phyloP scores from a whole-genome alignment of 495 filamentous ascomycete genomes.

The Cryomyces minteri region DNA sequence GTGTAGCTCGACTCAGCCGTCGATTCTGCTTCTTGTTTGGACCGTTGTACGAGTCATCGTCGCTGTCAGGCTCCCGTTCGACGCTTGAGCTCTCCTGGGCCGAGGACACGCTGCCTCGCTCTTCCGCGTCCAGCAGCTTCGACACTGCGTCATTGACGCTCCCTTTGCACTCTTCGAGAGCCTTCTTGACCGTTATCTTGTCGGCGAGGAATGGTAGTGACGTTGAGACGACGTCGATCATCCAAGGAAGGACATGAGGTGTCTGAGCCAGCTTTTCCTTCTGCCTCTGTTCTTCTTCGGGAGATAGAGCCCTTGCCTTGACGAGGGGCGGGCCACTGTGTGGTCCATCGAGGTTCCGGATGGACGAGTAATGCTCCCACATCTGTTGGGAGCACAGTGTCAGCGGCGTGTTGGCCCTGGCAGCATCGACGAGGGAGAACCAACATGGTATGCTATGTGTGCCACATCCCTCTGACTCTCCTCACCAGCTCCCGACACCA shows the following conservation, averaged over 20 bases:
- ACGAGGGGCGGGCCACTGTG: slow-evolving; percentile 37
- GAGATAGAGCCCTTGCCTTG: slow-evolving; percentile 11
- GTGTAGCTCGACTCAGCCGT: slow-evolving; percentile 17
- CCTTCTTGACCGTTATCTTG: slow-evolving; percentile 33
- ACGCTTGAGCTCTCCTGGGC: slow-evolving; percentile 24
- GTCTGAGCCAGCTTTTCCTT: slow-evolving; percentile 22
- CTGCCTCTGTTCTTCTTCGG: slow-evolving; percentile 12
- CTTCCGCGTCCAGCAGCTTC: slow-evolving; percentile 34
- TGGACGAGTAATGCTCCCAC: slow-evolving; percentile 62
- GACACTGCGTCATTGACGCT: slow-evolving; percentile 41
- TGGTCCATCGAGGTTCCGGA: slow-evolving; percentile 41
- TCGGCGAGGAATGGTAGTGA: slow-evolving; percentile 37
- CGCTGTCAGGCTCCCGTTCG: slow-evolving; percentile 28
- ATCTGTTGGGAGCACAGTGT: slow-evolving; percentile 16
- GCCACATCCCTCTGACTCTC: slow-evolving; percentile 22
- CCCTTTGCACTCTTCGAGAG: slow-evolving; percentile 39
- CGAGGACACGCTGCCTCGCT: slow-evolving; percentile 20
- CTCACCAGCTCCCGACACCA: slow-evolving; percentile 18
- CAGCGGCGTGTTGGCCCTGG: not conserved
- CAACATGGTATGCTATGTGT: slow-evolving; percentile 59
- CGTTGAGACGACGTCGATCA: slow-evolving; percentile 37
- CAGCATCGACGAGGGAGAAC: slow-evolving; percentile 8
- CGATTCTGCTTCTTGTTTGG: slow-evolving; percentile 32
- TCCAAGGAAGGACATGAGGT: slow-evolving; percentile 34
- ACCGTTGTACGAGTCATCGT: slow-evolving; percentile 21